A percentile compares a stretch with the other conserved stretches of the same genome.
Evolutionary conservation across 2,329 filamentous ascomycete species (phyloP).

Genomic region (Ilyonectria sp.): DNA sequence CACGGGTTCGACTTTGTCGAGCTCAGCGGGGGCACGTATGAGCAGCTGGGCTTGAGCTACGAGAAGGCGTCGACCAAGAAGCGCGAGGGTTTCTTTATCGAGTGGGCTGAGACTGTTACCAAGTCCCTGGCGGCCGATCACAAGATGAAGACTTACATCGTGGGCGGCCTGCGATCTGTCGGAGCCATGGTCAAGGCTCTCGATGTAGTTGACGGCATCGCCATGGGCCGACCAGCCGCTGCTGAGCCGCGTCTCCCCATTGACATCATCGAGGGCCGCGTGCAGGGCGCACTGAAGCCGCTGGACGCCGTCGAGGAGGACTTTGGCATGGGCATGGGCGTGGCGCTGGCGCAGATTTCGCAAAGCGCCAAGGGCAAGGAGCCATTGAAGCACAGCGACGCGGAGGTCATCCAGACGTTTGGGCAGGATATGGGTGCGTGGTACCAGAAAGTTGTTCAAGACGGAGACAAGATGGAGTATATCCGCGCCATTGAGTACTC

Average conservation of each 20-base stretch:
- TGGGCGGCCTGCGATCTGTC: conserved; percentile 69
- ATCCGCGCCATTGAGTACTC: conserved; percentile 42
- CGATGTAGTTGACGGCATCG: conserved; percentile 70
- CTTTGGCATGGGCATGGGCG: conserved; percentile 16
- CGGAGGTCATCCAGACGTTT: conserved; percentile 37
- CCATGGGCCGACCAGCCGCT: conserved; percentile 60
- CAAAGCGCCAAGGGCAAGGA: conserved; percentile 42
- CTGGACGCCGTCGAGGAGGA: conserved; percentile 33
- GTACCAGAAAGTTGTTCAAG: conserved; percentile 41
- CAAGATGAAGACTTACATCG: conserved; percentile 70
- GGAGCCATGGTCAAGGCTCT: conserved; percentile 72
- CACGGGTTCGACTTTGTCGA: conserved; percentile 71
- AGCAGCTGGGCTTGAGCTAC: conserved; percentile 65
- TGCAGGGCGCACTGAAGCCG: conserved; percentile 38
- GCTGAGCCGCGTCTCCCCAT: conserved; percentile 52
- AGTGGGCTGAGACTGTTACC: conserved; percentile 69
- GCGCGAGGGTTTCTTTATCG: conserved; percentile 72
- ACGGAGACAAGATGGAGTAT: conserved; percentile 49
- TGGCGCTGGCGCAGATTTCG: conserved; percentile 37
- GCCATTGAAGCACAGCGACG: conserved; percentile 48
- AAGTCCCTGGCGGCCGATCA: conserved; percentile 46
- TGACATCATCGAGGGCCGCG: conserved; percentile 47
- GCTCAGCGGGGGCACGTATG: conserved; percentile 72
- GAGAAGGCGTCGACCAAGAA: conserved; percentile 68
- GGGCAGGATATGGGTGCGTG: conserved; percentile 42